phyloP scores from a whole-genome alignment of 2,329 filamentous ascomycete genomes.

The Zarea fungicola region DNA sequence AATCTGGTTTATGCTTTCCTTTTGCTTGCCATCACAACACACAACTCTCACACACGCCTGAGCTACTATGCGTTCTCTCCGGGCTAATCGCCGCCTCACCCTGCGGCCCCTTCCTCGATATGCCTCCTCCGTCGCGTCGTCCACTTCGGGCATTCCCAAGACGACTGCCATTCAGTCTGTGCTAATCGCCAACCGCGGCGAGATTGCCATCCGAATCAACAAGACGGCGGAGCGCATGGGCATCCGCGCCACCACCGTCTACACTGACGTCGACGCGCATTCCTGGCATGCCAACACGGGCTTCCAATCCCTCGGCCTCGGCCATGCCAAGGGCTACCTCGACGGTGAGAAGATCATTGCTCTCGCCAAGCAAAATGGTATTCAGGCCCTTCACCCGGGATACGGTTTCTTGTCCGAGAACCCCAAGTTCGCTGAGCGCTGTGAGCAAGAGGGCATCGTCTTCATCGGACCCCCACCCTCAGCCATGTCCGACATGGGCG shows the following conservation, averaged over 20 bases:
- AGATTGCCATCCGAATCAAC: constrained; percentile 92
- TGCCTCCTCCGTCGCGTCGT: constrained; percentile 29
- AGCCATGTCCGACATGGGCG: constrained; percentile 85
- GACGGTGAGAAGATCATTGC: constrained; percentile 90
- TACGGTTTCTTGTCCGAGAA: constrained; percentile 98
- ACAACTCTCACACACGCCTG: too few relatives aligned
- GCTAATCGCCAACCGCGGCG: constrained; percentile 92
- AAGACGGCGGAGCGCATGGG: constrained; percentile 82
- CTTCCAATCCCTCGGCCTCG: constrained; percentile 77
- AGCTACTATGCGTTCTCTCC: constrained; percentile 53
- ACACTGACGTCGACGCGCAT: constrained; percentile 83
- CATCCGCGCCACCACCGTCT: constrained; percentile 89
- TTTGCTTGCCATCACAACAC: neutral
- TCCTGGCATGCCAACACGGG: constrained; percentile 86
- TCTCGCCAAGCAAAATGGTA: constrained; percentile 79
- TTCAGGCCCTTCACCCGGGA: constrained; percentile 88
- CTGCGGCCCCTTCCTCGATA: constrained; percentile 39
- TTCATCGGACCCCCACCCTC: constrained; percentile 88
- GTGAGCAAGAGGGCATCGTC: constrained; percentile 81
- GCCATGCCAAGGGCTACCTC: constrained; percentile 78
- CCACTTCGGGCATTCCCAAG: constrained; percentile 27
- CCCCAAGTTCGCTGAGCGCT: constrained; percentile 80
- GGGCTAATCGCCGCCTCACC: constrained; percentile 44
- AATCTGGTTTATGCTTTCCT: neutral
- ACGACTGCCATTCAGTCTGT: constrained; percentile 64